Base-by-base conservation (phyloP, 78 protist species). In the Isochrysis galbana region DNA sequence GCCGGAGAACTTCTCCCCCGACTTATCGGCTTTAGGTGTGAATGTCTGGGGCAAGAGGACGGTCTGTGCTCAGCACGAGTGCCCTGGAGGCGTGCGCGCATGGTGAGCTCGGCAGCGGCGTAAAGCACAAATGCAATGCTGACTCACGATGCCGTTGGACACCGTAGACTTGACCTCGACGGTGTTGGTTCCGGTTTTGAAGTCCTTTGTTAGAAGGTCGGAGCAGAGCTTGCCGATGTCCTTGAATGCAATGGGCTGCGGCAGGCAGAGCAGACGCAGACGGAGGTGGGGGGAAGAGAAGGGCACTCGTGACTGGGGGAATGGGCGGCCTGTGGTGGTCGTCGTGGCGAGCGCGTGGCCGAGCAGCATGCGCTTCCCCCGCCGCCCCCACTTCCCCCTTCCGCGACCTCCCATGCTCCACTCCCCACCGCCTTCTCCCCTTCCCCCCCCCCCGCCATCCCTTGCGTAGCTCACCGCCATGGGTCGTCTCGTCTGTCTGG, bases 141-240 rank as follows among this genome's bases (percentile, higher is more conserved):
- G 14, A 7, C 84, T 0, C 46, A 77, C 84, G 34, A 77, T 32
- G 44, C 84, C 84, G 26, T 39, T 77, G 32, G 84, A 2, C 34
- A 32, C 23, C 84, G 34, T 77, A 4, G 84, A 39, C 84, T 77
- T 39, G 47, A 77, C 47, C 46, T 77, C 84, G 84, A 77, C 84
- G 26, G 84, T 39, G 47, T 36, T 77, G 34, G 11, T 77, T 2
- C 84, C 84, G 4, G 23, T 32, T 46, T 77, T 77, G 84, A 14
- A 77, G 46, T 77, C 84, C 46, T 77, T 77, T 26, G 84, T 14
- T 42, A 77, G 84, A 1, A 77, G 84, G 84, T 77, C 74, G 7
- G 44, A 39, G 84, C 46, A 36, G 19, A 21, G 32, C 84, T 77
- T 77, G 45, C 84, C 84, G 22, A 77, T 77, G 46, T 77, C 84